Evolutionary conservation across 495 filamentous ascomycete genomes (phyloP).

Genomic region (Penicillium coffeae): DNA sequence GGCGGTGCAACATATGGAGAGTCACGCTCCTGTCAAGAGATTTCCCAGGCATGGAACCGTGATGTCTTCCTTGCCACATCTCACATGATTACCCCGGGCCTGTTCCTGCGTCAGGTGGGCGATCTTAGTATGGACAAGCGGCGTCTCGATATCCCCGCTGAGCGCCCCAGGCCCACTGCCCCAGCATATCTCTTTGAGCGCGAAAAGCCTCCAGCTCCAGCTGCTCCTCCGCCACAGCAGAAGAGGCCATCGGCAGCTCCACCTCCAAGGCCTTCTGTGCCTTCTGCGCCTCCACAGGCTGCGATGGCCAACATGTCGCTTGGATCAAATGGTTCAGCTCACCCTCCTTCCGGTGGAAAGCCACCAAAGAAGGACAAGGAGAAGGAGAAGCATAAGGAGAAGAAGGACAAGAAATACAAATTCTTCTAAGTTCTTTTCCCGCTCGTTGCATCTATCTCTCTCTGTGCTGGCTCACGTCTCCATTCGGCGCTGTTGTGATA

Average conservation of each 20-base stretch:
- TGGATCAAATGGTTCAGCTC: slow-evolving; percentile 34
- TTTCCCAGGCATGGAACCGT: slow-evolving; percentile 62
- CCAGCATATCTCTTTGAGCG: slow-evolving; percentile 84
- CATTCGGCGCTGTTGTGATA: slow-evolving; percentile 39
- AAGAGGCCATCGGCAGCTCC: slow-evolving; percentile 32
- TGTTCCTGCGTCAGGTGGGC: slow-evolving; percentile 77
- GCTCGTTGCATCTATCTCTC: neutral
- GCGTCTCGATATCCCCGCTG: slow-evolving; percentile 72
- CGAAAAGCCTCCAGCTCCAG: slow-evolving; percentile 51
- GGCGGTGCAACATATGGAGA: slow-evolving; percentile 94
- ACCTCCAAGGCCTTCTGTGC: slow-evolving; percentile 27
- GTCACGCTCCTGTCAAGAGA: slow-evolving; percentile 82
- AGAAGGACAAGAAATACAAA: slow-evolving; percentile 67
- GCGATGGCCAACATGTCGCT: slow-evolving; percentile 59
- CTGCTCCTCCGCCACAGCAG: slow-evolving; percentile 34
- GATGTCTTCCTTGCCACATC: slow-evolving; percentile 90
- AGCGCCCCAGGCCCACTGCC: slow-evolving; percentile 72
- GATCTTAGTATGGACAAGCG: slow-evolving; percentile 73
- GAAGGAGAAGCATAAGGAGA: slow-evolving; percentile 65
- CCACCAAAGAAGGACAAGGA: slow-evolving; percentile 42
- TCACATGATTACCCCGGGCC: slow-evolving; percentile 80
- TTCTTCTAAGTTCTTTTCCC: slow-evolving; percentile 57
- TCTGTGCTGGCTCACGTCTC: slow-evolving; percentile 7
- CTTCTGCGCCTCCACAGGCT: slow-evolving; percentile 53
- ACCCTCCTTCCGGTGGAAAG: slow-evolving; percentile 26